Base-by-base conservation (phyloP, 306 rosid species). In the Trichosanthes truncata region DNA sequence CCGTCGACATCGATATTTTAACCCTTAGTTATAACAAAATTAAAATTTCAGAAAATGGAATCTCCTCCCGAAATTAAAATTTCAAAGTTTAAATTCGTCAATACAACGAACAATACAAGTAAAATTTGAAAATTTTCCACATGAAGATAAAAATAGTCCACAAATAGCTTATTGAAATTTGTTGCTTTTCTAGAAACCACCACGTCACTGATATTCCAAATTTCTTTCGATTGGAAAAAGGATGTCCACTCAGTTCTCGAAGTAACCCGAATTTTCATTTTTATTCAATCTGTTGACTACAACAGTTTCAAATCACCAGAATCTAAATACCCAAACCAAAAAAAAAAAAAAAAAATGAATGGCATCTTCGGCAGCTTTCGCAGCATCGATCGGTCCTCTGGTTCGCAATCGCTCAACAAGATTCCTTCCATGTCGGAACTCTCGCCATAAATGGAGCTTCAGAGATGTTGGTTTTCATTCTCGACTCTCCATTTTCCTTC, bases 401-500 rank as follows among this genome's bases (percentile, higher is more conserved):
- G 74, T 84, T 71, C 81, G 18, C 45, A 82, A 78, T 72, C 78
- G 79, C 82, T 75, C 82, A 41, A 61, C 80, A 15, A 84, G 78
- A 82, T 85, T 90, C 87, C 85, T 69, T 13, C 21, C 74, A 59
- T 67, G 66, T 68, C 78, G 82, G 86, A 82, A 66, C 4, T 55
- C 11, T 53, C 79, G 15, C 46, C 59, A 57, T 72, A 74, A 36
- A 73, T 79, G 89, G 80, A 66, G 6, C 55, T 56, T 61, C n/a
- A 76, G 17, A 11, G 68, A 17, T 89, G 86, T 10, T 89, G 11
- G 81, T 90, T 7, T 76, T 90, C 21, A 53, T 89, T 41, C 53
- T 84, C 79, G 97, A 89, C 38, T 87, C 90, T 20, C 95, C 95
- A 35, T 33, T 90, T 78, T 83, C 93, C 81, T 11, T 87, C 57